Conservation (phyloP, 768 basidiomycete species). For the Lactifluus rugatus region DNA sequence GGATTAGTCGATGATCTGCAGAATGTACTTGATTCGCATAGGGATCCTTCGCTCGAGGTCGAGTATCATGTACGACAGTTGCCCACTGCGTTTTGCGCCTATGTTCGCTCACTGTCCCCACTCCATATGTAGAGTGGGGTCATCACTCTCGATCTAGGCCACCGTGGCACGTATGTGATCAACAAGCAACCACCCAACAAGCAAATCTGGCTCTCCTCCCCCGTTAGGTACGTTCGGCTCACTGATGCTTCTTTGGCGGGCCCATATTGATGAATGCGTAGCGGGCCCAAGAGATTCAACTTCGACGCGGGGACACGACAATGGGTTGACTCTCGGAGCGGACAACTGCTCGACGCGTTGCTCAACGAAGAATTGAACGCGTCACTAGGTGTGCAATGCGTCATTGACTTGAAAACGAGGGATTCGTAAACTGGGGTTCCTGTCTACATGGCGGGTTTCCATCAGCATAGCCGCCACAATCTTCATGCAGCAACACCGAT, state of each 20-base stretch:
- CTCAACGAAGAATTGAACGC: conserved; percentile 60
- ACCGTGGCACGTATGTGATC: conserved; percentile 82
- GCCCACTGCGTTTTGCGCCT: conserved; percentile 29
- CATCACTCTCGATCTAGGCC: conserved; percentile 67
- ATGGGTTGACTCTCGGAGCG: conserved; percentile 76
- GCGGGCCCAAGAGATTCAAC: conserved; percentile 91
- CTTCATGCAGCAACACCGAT: background rate
- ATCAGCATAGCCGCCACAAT: background rate
- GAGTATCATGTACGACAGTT: conserved; percentile 50
- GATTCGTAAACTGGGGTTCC: background rate
- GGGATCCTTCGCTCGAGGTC: conserved; percentile 58
- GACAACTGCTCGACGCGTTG: conserved; percentile 45
- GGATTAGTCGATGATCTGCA: conserved; percentile 66
- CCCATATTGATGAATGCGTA: conserved; percentile 24
- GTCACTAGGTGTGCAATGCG: conserved; percentile 28
- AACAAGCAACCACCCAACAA: conserved; percentile 98
- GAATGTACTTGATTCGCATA: conserved; percentile 50
- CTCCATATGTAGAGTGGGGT: conserved; percentile 68
- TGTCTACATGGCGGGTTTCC: background rate
- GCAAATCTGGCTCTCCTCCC: conserved; percentile 94
- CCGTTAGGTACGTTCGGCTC: conserved; percentile 49
- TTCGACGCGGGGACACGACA: conserved; percentile 43
- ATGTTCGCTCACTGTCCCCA: background rate
- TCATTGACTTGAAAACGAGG: background rate
- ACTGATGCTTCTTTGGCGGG: background rate